Evolutionary conservation across 2,329 filamentous ascomycete species (phyloP), one percentile per base, ranked within the genome.

Genomic region (Emydomyces testavorans): DNA sequence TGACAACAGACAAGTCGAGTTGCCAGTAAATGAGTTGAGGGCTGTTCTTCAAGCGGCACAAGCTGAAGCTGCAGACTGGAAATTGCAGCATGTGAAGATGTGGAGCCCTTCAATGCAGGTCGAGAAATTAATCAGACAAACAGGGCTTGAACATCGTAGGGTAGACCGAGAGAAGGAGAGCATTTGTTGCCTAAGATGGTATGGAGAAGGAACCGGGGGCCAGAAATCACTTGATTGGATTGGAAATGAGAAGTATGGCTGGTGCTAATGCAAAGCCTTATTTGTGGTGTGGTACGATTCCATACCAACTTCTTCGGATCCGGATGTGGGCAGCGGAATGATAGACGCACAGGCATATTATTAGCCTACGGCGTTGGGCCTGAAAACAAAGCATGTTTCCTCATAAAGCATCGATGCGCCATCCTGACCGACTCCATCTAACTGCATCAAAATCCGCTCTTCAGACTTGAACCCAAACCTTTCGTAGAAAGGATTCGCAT

Each of bases 241-340:
- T n/a, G 50, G 54, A 16, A 64, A 61, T 20, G 60, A 63, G 53
- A 55, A 61, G 35, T 64, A 63, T 52, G 55, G 15, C 11, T 43
- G 26, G 28, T 43, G 28, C 40, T 32, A 34, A 23, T 10, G 29
- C 24, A 8, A 29, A 20, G 36, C 3, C 34, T 15, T 18, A 20
- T 37, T 10, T 28, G 3, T 36, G 10, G 4, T n/a, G 8, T 7
- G 32, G 5, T 7, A 24, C 23, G 15, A 32, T 7, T 15, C 39
- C n/a, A 5, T n/a, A n/a, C n/a, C n/a, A n/a, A n/a, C n/a, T n/a
- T n/a, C n/a, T n/a, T n/a, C n/a, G n/a, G n/a, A n/a, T n/a, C n/a
- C n/a, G n/a, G n/a, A n/a, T n/a, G n/a, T n/a, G n/a, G n/a, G n/a
- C n/a, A n/a, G n/a, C n/a, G n/a, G n/a, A n/a, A n/a, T n/a, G n/a